These are phyloP conservation scores for Gossypium herbaceum DNA, from an alignment of 345 rosid genomes.

Conservation along the genomic window DNA sequence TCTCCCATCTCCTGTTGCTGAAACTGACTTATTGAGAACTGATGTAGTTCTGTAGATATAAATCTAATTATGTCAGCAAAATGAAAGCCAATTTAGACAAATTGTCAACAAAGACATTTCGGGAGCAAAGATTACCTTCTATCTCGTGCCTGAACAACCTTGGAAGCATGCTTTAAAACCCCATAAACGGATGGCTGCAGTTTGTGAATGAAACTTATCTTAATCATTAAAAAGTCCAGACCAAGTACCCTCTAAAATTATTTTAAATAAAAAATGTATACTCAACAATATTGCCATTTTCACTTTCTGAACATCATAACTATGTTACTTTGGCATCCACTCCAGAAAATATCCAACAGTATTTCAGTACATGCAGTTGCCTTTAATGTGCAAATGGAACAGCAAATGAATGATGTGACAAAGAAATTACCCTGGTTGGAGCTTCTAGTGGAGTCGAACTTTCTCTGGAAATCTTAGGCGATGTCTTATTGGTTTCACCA, in stretches of 20 bases:
- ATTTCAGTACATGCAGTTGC: not conserved
- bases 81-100: not conserved
- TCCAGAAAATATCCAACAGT: not conserved
- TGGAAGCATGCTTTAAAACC: slow-evolving; percentile 37
- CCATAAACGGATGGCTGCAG: slow-evolving; percentile 45
- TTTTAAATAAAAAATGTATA: no score
- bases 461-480: slow-evolving; percentile 34
- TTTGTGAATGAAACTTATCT: slow-evolving; percentile 17
- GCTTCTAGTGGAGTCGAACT: slow-evolving; percentile 27
- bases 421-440: slow-evolving; percentile 44
- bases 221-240: not conserved
- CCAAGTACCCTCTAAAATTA: not conserved
- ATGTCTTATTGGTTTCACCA: slow-evolving; percentile 31
- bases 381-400: slow-evolving; percentile 4
- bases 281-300: not conserved
- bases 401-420: slow-evolving; percentile 15
- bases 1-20: slow-evolving; percentile 8
- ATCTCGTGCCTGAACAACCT: slow-evolving; percentile 32
- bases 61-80: not conserved
- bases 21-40: not conserved
- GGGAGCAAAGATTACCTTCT: slow-evolving; percentile 42
- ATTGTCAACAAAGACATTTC: not conserved
- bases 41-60: not conserved
- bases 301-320: not conserved
- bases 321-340: not conserved